Percentiles rank a stretch among this genome's conserved stretches.
Evolutionary conservation across 2,329 filamentous ascomycete genomes (phyloP).

Genomic region (Ceratocystis huliohia): DNA sequence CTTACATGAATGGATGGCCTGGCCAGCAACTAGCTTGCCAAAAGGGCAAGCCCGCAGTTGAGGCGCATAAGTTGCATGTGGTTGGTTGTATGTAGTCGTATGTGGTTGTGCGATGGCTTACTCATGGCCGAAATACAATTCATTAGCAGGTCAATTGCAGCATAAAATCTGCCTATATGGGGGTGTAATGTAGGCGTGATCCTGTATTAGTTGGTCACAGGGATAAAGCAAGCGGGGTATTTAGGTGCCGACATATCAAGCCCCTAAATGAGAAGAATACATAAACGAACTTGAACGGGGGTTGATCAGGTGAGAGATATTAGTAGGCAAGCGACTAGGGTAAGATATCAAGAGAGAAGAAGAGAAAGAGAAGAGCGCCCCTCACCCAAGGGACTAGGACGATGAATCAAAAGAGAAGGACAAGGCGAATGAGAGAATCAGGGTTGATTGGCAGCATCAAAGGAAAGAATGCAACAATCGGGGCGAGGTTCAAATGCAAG

Average conservation of each 20-base stretch:
- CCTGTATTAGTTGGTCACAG: conserved; percentile 4
- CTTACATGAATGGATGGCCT: background rate
- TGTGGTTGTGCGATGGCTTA: background rate
- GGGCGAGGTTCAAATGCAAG: background rate
- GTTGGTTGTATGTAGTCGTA: background rate
- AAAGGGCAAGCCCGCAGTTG: background rate
- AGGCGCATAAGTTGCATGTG: background rate
- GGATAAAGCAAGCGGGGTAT: background rate
- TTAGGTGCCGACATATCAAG: background rate
- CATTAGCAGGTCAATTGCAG: background rate
- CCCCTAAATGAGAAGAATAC: background rate
- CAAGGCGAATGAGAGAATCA: background rate
- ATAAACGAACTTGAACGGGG: background rate
- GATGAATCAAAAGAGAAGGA: background rate
- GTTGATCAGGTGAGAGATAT: background rate
- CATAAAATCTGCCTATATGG: background rate
- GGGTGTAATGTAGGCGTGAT: background rate
- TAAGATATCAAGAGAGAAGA: background rate
- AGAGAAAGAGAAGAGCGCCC: background rate
- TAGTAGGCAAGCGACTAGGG: background rate
- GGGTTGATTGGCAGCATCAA: background rate
- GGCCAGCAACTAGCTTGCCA: background rate
- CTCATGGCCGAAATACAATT: background rate
- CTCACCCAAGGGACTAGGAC: background rate
- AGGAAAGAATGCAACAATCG: background rate